A percentile compares a stretch with the other conserved stretches of the same genome.
Evolutionary conservation across 371 early-diverging fungal species (phyloP).

Genomic region (Syncephalastrum monosporum): DNA sequence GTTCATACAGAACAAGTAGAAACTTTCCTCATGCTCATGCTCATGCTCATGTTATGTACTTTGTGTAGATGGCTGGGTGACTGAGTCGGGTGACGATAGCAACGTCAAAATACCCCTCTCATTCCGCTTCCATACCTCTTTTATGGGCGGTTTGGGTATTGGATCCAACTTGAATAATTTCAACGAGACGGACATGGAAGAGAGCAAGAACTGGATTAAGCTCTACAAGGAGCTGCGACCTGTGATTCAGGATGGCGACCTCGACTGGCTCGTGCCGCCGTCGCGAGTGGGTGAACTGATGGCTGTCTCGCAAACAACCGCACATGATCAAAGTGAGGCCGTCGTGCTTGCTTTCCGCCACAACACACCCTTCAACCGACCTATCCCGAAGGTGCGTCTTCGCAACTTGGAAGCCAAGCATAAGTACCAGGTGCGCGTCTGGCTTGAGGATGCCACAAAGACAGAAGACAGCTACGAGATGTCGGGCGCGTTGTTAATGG

Average conservation of each 20-base stretch:
- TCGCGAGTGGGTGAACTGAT: constrained; percentile 4
- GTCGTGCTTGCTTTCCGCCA: constrained; percentile 34
- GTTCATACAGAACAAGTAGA: constrained; percentile 7
- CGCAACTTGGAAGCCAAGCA: constrained; percentile 12
- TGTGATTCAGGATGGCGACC: constrained; percentile 28
- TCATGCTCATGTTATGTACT: neutral
- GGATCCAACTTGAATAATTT: constrained; percentile 24
- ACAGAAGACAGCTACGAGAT: constrained; percentile 14
- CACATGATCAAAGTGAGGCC: constrained; percentile 13
- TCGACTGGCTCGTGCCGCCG: constrained; percentile 35
- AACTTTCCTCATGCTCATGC: neutral
- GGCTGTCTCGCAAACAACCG: constrained; percentile 23
- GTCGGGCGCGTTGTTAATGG: constrained; percentile 32
- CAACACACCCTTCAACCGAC: constrained; percentile 25
- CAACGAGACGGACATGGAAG: constrained; percentile 11
- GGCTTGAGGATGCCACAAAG: constrained; percentile 19
- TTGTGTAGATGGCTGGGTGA: constrained; percentile 25
- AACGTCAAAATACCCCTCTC: constrained; percentile 23
- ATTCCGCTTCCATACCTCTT: constrained; percentile 40
- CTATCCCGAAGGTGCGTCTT: constrained; percentile 24
- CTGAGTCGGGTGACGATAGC: constrained; percentile 24
- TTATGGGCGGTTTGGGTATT: constrained; percentile 38
- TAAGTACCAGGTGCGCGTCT: constrained; percentile 19
- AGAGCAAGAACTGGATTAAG: constrained; percentile 28
- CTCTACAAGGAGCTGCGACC: constrained; percentile 33